Percentiles rank a stretch among this genome's conserved stretches.
Evolutionary conservation across 2,329 filamentous ascomycete species (phyloP).

Genomic region (Alternaria gaisen): DNA sequence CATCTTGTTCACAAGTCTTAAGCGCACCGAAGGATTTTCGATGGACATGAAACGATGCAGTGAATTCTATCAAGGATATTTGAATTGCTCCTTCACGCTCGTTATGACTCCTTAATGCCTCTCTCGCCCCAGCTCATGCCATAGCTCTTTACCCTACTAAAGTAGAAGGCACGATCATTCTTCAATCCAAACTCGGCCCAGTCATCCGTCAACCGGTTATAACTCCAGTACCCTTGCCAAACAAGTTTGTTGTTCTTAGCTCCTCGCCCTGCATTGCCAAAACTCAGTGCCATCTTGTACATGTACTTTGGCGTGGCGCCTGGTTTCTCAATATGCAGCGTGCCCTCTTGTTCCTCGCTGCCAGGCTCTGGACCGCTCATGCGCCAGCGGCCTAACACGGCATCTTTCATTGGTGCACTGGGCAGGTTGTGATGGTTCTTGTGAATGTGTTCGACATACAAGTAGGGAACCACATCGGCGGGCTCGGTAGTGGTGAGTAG

Average conservation of each 20-base stretch:
- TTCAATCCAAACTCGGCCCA: constrained; percentile 80
- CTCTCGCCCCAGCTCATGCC: constrained; percentile 51
- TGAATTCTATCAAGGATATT: neutral
- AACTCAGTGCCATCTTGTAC: constrained; percentile 80
- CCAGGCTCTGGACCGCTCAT: constrained; percentile 61
- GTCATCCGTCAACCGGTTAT: constrained; percentile 88
- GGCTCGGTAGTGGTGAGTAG: constrained; percentile 85
- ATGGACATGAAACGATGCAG: neutral
- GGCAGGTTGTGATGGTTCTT: constrained; percentile 54
- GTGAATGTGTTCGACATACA: constrained; percentile 74
- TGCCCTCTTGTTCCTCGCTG: constrained; percentile 42
- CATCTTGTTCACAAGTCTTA: neutral
- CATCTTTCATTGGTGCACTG: constrained; percentile 71
- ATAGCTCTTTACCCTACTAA: constrained; percentile 69
- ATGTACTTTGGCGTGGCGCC: constrained; percentile 81
- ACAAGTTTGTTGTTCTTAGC: constrained; percentile 83
- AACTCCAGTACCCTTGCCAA: constrained; percentile 92
- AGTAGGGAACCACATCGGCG: constrained; percentile 83
- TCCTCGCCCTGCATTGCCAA: constrained; percentile 68
- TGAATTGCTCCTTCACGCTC: neutral
- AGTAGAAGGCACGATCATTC: constrained; percentile 69
- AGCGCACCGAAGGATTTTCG: neutral
- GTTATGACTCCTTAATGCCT: constrained; percentile 17
- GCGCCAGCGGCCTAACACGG: constrained; percentile 72
- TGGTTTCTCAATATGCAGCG: constrained; percentile 83